Base-by-base conservation (phyloP, 805 yeast species). In the Jamesozyma jinghongensis region DNA sequence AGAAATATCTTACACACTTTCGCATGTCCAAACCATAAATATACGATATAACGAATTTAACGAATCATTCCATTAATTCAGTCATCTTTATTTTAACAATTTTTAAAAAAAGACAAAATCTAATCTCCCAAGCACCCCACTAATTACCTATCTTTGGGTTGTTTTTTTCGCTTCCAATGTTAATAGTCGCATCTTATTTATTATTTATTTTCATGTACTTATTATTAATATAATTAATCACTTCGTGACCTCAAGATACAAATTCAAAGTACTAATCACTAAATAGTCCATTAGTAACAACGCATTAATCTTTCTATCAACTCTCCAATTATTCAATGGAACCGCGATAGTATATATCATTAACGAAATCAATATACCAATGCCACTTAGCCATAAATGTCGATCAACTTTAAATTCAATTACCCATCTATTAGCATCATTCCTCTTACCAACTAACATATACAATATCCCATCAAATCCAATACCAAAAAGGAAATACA, bases 401-500 rank as follows among this genome's bases (percentile, higher is more conserved):
- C 51, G 25, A 38, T 69, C 70, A 7, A 72, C 59, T 13, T 60
- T 51, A 47, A 73, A 67, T 3, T 52, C 50, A 28, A 73, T 55
- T 6, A 28, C 20, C 46, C 38, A 36, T 11, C 19, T 29, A 20
- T 10, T 27, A 4, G 27, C 22, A 16, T 39, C 22, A 33, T 33
- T 19, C 14, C 36, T 29, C 8, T 38, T 34, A 13, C 25, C 16
- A n/a, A 39, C 5, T 3, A 49, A 10, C 39, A 62, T 61, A 6
- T 72, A 62, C 1, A 78, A 44, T 27, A 85, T 45, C 0, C 90
- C 87, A 49, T 84, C 81, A 4, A 81, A 53, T 0, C 97, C 96
- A 44, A 90, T 64, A 0, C 97, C 94, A 31, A 88, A 68, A 10
- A 92, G 65, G 33, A 82, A 66, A 40, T 87, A 81, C 32, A 92